Conservation (phyloP, 208 protist species). For the Borovskyia barvae region DNA sequence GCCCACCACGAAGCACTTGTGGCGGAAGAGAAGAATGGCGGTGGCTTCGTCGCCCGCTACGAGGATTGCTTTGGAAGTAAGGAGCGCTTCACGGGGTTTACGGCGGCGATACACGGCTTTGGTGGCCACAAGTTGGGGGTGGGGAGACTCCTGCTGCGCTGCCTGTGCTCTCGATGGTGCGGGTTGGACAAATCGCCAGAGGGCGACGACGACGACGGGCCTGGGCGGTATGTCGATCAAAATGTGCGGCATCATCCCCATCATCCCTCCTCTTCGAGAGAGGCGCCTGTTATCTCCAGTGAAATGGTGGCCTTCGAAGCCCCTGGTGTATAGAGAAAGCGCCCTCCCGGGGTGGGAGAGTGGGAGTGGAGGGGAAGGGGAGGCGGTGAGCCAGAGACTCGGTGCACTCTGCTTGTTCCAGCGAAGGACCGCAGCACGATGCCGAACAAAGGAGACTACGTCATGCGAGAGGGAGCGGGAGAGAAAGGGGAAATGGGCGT, state of each 20-base stretch:
- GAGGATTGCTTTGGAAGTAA: conserved; percentile 68
- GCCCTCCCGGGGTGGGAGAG: no score
- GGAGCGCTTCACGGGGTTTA: conserved; percentile 56
- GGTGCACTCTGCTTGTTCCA: no score
- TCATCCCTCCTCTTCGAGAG: neutral
- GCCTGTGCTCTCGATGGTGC: conserved; percentile 26
- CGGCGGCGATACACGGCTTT: conserved; percentile 68
- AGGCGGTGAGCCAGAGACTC: no score
- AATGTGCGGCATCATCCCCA: conserved; percentile 14
- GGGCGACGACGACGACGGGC: conserved; percentile 13
- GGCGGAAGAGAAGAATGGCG: conserved; percentile 55
- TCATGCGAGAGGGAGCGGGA: no score
- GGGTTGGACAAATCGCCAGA: conserved; percentile 11
- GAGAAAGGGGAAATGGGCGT: no score
- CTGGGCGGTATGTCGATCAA: conserved; percentile 13
- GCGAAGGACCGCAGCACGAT: no score
- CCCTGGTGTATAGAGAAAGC: no score
- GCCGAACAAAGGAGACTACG: no score
- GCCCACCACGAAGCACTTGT: conserved; percentile 52
- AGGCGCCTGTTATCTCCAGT: conserved; percentile 17
- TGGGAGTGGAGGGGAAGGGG: no score
- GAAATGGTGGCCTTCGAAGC: conserved; percentile 1
- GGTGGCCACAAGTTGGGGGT: conserved; percentile 53
- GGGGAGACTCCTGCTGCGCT: conserved; percentile 16
- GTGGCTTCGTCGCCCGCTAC: conserved; percentile 54